Evolutionary conservation across 805 yeast genomes (phyloP).

Genomic region (Yarrowia sp.): DNA sequence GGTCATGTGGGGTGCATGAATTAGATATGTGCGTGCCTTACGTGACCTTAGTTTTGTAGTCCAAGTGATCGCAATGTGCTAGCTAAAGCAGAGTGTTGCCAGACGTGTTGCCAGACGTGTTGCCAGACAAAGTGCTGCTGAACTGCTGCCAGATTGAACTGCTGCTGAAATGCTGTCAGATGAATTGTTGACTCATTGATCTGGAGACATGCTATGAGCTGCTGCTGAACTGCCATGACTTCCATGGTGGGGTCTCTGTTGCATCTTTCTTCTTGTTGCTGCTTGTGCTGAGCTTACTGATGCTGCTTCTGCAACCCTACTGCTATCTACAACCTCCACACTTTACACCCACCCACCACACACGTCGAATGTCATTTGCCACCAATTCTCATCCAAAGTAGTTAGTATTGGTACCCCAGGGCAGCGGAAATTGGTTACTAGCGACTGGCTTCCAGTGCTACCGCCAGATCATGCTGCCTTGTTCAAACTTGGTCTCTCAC

Average conservation of each 20-base stretch:
- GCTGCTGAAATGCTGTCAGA: background rate
- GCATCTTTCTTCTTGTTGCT: background rate
- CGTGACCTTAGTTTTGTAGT: slow-evolving; percentile 4
- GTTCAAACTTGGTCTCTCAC: background rate
- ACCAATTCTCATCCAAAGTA: background rate
- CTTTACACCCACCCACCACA: background rate
- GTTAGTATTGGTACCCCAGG: background rate
- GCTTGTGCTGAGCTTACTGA: background rate
- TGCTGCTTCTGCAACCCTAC: slow-evolving; percentile 10
- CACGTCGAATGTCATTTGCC: slow-evolving; percentile 4
- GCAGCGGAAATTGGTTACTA: too few relatives aligned
- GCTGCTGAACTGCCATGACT: too few relatives aligned
- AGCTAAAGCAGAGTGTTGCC: background rate
- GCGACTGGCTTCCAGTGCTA: too few relatives aligned
- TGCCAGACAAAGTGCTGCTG: too few relatives aligned
- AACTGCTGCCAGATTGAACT: background rate
- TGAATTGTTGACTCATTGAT: too few relatives aligned
- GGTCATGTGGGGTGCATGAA: slow-evolving; percentile 21
- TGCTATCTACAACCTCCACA: background rate
- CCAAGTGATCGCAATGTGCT: background rate
- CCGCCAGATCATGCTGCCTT: too few relatives aligned
- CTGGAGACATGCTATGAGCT: too few relatives aligned
- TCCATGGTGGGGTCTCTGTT: too few relatives aligned
- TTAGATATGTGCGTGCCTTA: slow-evolving; percentile 1
- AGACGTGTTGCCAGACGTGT: too few relatives aligned